These are phyloP conservation scores for Aspergillus novofumigatus DNA, from an alignment of 2,329 filamentous ascomycete species.

Conservation along the genomic window DNA sequence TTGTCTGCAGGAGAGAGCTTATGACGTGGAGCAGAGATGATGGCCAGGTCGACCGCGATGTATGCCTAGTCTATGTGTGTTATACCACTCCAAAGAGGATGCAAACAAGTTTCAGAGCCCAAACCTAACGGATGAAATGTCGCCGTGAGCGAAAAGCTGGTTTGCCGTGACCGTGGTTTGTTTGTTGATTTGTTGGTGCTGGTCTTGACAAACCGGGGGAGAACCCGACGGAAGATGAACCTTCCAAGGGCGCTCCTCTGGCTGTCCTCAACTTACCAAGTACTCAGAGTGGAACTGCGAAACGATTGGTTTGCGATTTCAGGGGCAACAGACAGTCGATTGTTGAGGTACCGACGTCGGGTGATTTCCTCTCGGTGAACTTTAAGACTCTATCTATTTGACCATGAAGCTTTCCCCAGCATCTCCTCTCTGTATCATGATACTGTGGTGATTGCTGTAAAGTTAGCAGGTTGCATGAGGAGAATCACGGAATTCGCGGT, in stretches of 20 bases:
- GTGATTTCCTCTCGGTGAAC: not conserved
- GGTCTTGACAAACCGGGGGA: conserved; percentile 21
- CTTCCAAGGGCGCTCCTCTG: not conserved
- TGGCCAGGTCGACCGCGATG: not conserved
- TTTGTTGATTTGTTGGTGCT: conserved; percentile 5
- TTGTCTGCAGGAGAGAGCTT: not conserved
- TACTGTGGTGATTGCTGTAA: too few species aligned
- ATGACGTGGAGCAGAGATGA: not conserved
- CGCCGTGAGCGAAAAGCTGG: not conserved
- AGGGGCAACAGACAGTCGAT: not conserved
- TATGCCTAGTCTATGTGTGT: not conserved
- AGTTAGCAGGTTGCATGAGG: not conserved
- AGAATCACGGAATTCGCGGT: not conserved
- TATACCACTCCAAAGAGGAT: not conserved
- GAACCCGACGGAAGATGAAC: conserved; percentile 10
- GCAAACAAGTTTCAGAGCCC: not conserved
- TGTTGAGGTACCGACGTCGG: not conserved
- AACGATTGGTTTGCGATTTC: conserved; percentile 4
- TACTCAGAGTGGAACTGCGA: conserved; percentile 2
- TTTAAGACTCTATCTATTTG: not conserved
- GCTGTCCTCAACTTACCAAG: not conserved
- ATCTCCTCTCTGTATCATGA: not conserved
- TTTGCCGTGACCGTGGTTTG: not conserved
- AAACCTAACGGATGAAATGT: not conserved
- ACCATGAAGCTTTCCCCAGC: not conserved